These are phyloP conservation scores for Xeromyces bisporus DNA, from an alignment of 495 filamentous ascomycete genomes.

Conservation along the genomic window DNA sequence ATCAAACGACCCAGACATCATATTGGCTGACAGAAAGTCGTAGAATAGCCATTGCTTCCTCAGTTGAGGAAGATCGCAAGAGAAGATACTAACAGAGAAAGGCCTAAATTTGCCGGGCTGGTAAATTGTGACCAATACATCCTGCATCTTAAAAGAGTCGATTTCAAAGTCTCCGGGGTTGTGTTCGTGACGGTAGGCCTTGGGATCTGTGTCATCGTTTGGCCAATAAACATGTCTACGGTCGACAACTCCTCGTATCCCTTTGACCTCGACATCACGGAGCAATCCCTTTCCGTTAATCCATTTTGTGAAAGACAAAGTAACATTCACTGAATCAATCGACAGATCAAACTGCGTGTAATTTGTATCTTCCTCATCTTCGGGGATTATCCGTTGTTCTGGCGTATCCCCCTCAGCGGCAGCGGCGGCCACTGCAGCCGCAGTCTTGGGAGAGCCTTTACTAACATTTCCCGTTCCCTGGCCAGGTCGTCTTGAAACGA, in stretches of 20 bases:
- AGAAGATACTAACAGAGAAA: constrained; percentile 87
- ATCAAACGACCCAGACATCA: constrained; percentile 90
- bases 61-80: constrained; percentile 81
- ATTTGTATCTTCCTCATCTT: constrained; percentile 72
- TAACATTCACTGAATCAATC: constrained; percentile 89
- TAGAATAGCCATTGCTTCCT: constrained; percentile 96
- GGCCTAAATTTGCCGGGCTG: constrained; percentile 82
- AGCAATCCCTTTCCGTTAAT: constrained; percentile 90
- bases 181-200: constrained; percentile 72
- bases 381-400: constrained; percentile 4
- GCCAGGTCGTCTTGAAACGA: constrained; percentile 81
- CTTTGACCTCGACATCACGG: constrained; percentile 82
- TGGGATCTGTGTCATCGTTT: constrained; percentile 60
- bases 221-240: constrained; percentile 62
- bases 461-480: constrained; percentile 60
- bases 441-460: constrained; percentile 77
- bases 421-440: constrained; percentile 72
- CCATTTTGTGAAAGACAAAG: constrained; percentile 94
- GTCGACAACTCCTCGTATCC: constrained; percentile 91
- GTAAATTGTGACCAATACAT: constrained; percentile 79
- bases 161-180: constrained; percentile 90
- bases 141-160: constrained; percentile 87
- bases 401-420: constrained; percentile 35
- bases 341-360: constrained; percentile 97
- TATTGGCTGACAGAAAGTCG: constrained; percentile 86